Evolutionary conservation across 768 basidiomycete genomes (phyloP).

Genomic region (Rhizopogon vinicolor): DNA sequence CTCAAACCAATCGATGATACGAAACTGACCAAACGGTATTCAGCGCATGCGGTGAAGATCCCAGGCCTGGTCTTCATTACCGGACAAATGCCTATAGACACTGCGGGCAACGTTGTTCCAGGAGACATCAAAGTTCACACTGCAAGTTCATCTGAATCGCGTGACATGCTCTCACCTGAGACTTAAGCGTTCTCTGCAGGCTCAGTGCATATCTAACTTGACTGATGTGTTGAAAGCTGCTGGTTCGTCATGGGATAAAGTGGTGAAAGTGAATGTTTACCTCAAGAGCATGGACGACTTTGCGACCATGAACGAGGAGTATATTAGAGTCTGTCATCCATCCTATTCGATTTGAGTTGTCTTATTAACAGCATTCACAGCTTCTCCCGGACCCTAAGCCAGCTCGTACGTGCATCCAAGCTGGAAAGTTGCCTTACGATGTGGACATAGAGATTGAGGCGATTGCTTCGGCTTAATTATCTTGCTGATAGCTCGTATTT

Average conservation of each 20-base stretch:
- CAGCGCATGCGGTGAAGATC: constrained; percentile 55
- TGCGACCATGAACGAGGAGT: constrained; percentile 50
- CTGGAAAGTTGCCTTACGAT: constrained; percentile 60
- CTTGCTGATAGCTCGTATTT: neutral
- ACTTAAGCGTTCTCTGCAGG: constrained; percentile 28
- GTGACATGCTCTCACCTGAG: neutral
- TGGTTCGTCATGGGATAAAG: constrained; percentile 57
- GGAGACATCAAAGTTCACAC: constrained; percentile 61
- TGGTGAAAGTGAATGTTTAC: constrained; percentile 53
- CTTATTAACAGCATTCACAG: constrained; percentile 19
- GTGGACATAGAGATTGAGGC: constrained; percentile 74
- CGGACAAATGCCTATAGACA: constrained; percentile 52
- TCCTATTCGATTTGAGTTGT: neutral
- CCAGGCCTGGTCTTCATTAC: constrained; percentile 57
- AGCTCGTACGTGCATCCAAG: constrained; percentile 72
- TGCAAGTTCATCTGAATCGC: constrained; percentile 26
- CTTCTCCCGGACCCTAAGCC: constrained; percentile 56
- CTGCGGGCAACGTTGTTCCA: constrained; percentile 38
- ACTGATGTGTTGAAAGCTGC: constrained; percentile 48
- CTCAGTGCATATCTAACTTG: constrained; percentile 53
- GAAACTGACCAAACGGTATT: neutral
- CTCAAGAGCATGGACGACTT: constrained; percentile 59
- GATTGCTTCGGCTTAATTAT: constrained; percentile 37
- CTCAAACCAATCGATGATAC: neutral
- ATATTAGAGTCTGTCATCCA: constrained; percentile 39